Base-by-base conservation (phyloP, 768 basidiomycete genomes). In the Lactarius psammicola region DNA sequence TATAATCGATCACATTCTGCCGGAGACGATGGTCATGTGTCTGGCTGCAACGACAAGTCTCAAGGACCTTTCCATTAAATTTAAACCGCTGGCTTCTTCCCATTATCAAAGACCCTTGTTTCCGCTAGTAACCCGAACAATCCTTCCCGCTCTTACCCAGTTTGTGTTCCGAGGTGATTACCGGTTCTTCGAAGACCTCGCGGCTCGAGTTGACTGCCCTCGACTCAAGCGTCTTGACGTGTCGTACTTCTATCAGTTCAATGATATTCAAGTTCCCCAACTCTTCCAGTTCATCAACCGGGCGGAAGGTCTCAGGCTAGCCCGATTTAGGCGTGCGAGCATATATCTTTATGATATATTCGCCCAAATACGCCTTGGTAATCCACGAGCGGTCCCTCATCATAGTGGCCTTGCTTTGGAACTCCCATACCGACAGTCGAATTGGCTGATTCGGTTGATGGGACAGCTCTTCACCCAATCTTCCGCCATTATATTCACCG, bases 161-260 rank as follows among this genome's bases (percentile, higher is more conserved):
- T 28, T 63, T 9, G 1, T 1, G 0, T 63, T 63, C 33, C 33
- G 5, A 4, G 63, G 63, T 6, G 26, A 4, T n/a, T 34, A 26
- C 20, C 34, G 53, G 23, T 57, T 58, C 34, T 34, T 63, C 23
- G 63, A 63, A 40, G 56, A 58, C 18, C 6, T 58, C 20, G 10
- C 58, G 3, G 17, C 28, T 13, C 56, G 13, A 15, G 34, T 58
- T 15, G 34, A 57, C 23, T 6, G 56, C 3, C 63, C 63, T 20
- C 1, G 11, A 11, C 28, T 63, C 26, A 2, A 0, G 33, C 10
- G 0, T n/a, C n/a, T 44, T n/a, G 9, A 4, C 6, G n/a, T 38
- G 36, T 10, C 9, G 4, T 59, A 58, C 28, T 26, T 31, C n/a
- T 8, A 30, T 31, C 34, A 33, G 33, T 7, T 31, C 17, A 2